Evolutionary conservation across 2,329 filamentous ascomycete genomes (phyloP).

Genomic region (Ophiocordyceps australis): DNA sequence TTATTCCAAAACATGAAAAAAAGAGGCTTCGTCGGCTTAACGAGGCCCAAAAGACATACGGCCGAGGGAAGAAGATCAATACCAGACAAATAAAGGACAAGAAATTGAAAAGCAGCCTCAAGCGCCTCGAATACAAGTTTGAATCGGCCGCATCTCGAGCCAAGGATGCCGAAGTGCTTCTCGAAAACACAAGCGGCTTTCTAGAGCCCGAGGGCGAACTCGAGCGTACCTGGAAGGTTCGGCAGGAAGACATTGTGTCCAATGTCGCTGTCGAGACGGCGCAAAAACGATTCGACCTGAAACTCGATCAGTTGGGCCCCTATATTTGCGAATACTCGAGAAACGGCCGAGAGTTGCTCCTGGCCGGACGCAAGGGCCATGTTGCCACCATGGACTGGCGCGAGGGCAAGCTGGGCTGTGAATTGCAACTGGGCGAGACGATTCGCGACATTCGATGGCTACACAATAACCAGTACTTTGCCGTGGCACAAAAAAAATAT

Average conservation of each 20-base stretch:
- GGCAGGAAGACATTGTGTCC: conserved; percentile 66
- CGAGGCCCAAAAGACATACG: conserved; percentile 61
- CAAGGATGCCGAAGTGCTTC: conserved; percentile 87
- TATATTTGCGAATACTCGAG: conserved; percentile 80
- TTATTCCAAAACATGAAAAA: conserved; percentile 30
- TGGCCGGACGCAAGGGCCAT: conserved; percentile 85
- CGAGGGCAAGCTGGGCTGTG: conserved; percentile 76
- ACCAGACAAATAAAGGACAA: conserved; percentile 65
- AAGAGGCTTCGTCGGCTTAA: conserved; percentile 31
- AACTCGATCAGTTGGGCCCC: conserved; percentile 64
- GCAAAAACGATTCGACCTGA: conserved; percentile 84
- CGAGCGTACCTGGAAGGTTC: conserved; percentile 82
- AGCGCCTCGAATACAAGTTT: conserved; percentile 64
- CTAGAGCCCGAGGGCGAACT: conserved; percentile 77
- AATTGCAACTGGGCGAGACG: conserved; percentile 81
- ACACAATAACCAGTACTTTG: conserved; percentile 89
- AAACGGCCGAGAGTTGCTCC: conserved; percentile 70
- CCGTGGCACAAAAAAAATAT: conserved; percentile 89
- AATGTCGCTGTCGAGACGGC: conserved; percentile 68
- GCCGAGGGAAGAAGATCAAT: conserved; percentile 61
- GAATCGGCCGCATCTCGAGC: conserved; percentile 65
- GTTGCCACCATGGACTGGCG: conserved; percentile 95
- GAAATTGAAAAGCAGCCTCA: conserved; percentile 71
- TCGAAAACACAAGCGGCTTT: conserved; percentile 74
- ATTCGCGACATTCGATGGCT: conserved; percentile 80